Percentiles rank a stretch among this genome's conserved stretches.
Evolutionary conservation across 768 basidiomycete species (phyloP).

Genomic region (Dentipellis sp.): DNA sequence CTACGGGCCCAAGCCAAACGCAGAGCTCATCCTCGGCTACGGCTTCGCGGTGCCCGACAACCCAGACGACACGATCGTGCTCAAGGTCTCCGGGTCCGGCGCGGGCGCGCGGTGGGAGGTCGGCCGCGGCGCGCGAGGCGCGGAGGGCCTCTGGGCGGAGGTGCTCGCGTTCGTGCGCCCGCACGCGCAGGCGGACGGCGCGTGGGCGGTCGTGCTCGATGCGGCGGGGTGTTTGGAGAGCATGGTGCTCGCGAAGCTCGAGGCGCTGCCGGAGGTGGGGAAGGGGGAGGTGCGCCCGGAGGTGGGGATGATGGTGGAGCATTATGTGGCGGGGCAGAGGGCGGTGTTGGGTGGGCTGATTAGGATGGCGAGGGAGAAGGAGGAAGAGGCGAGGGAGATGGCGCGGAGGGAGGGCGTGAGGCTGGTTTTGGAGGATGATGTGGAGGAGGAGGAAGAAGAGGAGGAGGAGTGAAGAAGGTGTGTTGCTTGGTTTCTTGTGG

Average conservation of each 20-base stretch:
- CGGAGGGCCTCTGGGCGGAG: conserved; percentile 53
- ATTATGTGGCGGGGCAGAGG: conserved; percentile 45
- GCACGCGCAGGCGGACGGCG: conserved; percentile 17
- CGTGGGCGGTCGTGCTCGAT: conserved; percentile 54
- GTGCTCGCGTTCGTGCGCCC: conserved; percentile 25
- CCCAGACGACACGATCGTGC: conserved; percentile 78
- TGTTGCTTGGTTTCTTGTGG: too few species aligned
- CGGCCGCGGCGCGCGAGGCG: conserved; percentile 45
- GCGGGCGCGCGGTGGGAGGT: conserved; percentile 46
- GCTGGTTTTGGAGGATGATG: neutral
- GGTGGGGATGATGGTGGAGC: conserved; percentile 53
- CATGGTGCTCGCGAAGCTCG: conserved; percentile 50
- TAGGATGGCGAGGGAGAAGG: conserved; percentile 38
- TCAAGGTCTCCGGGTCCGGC: conserved; percentile 54
- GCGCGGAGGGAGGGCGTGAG: conserved; percentile 38
- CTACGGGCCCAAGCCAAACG: conserved; percentile 86
- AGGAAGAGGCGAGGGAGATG: conserved; percentile 32
- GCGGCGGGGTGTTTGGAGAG: conserved; percentile 54
- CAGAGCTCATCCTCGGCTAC: conserved; percentile 85
- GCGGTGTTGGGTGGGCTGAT: conserved; percentile 31
- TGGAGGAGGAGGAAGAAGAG: neutral
- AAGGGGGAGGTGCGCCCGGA: conserved; percentile 34
- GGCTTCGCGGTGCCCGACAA: conserved; percentile 78
- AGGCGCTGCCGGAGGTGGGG: conserved; percentile 34
- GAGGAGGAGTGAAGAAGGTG: too few species aligned